Conservation (phyloP, 192 early-diverging fungal genomes). For the Paraglomus brasilianum region DNA sequence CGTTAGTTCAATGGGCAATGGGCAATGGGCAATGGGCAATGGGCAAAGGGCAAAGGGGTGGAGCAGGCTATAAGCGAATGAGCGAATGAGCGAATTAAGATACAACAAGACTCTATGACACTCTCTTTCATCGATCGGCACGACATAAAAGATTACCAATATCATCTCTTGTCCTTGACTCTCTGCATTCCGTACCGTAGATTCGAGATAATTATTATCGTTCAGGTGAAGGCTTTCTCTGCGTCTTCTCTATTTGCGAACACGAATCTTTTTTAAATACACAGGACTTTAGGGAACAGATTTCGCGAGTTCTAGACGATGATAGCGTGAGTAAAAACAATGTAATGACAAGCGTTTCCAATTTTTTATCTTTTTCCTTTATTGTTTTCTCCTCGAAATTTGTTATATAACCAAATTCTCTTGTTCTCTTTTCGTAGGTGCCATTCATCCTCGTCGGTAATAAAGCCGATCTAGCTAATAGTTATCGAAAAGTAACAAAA, state of each 20-base stretch:
- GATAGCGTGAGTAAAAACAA: constrained; percentile 51
- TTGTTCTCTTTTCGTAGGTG: constrained; percentile 34
- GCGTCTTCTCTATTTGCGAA: constrained; percentile 82
- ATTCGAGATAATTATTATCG: constrained; percentile 87
- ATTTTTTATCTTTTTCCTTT: constrained; percentile 12
- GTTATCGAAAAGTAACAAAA: constrained; percentile 56
- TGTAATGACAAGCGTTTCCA: background rate
- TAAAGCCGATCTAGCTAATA: constrained; percentile 63
- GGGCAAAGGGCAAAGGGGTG: background rate
- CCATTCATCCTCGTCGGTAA: constrained; percentile 85
- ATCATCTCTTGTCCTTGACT: constrained; percentile 1
- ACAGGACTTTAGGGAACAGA: constrained; percentile 84
- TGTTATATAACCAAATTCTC: background rate
- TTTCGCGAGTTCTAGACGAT: constrained; percentile 79
- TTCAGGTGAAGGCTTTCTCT: constrained; percentile 81
- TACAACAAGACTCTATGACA: too few species aligned
- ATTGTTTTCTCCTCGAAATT: background rate
- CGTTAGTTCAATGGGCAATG: too few species aligned
- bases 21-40: too few species aligned
- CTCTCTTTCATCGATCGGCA: too few species aligned
- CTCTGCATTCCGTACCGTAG: constrained; percentile 28
- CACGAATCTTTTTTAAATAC: constrained; percentile 78
- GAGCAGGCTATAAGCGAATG: background rate
- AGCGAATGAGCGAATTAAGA: too few species aligned
- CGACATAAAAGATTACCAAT: background rate